phyloP scores from a whole-genome alignment of 176 grass and related monocot genomes.

The Zea luxurians region DNA sequence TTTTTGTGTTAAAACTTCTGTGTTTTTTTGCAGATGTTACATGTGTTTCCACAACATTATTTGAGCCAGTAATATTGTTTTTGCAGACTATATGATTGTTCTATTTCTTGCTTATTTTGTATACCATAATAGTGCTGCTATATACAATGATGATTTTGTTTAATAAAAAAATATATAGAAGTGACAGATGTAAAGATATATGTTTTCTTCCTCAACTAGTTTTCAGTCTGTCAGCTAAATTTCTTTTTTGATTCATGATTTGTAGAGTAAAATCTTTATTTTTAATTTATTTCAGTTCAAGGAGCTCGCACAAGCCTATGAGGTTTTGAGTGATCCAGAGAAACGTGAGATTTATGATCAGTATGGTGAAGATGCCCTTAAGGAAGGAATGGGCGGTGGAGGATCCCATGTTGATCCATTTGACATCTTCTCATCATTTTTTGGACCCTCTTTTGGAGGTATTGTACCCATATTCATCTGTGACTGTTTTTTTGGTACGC shows the following conservation, averaged over 20 bases:
- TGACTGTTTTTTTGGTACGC: neutral
- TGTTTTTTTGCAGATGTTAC: no score
- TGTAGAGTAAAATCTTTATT: neutral
- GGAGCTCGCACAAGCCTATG: slow-evolving; percentile 95
- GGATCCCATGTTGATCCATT: slow-evolving; percentile 74
- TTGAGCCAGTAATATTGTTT: neutral
- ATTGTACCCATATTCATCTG: slow-evolving; percentile 16
- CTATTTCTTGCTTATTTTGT: neutral
- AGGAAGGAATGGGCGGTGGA: slow-evolving; percentile 97
- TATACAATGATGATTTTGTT: neutral
- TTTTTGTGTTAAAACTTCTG: neutral
- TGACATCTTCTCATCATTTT: slow-evolving; percentile 98
- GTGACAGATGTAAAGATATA: neutral
- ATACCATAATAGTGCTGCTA: neutral
- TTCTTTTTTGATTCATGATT: neutral
- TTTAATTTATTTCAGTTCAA: slow-evolving; percentile 81
- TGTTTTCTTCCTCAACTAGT: neutral
- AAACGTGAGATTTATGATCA: slow-evolving; percentile 99
- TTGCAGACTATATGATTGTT: neutral
- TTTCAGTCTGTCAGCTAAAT: neutral
- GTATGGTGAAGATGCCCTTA: slow-evolving; percentile 96
- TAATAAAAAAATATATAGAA: neutral
- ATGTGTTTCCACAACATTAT: neutral
- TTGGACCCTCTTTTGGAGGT: slow-evolving; percentile 84
- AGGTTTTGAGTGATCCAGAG: slow-evolving; percentile 93